Percentiles rank a stretch among this genome's conserved stretches.
Conservation (phyloP, 1,139 yeast species). For the Spathaspora sp. region DNA sequence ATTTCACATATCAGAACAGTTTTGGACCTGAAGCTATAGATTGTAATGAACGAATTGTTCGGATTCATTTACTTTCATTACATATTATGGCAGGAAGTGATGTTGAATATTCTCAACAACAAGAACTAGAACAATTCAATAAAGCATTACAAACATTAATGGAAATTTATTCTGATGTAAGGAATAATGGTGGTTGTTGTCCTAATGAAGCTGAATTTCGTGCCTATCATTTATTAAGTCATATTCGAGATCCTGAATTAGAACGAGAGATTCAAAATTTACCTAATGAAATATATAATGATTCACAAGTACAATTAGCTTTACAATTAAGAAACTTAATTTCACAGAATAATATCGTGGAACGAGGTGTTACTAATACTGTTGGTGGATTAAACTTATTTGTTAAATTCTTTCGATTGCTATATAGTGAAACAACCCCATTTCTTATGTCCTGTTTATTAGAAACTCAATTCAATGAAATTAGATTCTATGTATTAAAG, state of each 20-base stretch:
- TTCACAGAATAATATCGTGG: constrained; percentile 62
- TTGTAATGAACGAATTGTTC: constrained; percentile 87
- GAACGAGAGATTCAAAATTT: constrained; percentile 73
- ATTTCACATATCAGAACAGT: constrained; percentile 92
- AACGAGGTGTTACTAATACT: constrained; percentile 53
- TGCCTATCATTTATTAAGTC: constrained; percentile 80
- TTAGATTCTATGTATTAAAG: constrained; percentile 73
- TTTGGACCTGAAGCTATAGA: constrained; percentile 92
- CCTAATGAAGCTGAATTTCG: constrained; percentile 94
- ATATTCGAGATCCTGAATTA: constrained; percentile 79
- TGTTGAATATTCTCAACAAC: constrained; percentile 88
- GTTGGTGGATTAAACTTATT: constrained; percentile 67
- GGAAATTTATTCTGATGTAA: constrained; percentile 81
- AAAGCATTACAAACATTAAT: constrained; percentile 87
- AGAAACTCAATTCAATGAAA: constrained; percentile 79
- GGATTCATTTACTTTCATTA: constrained; percentile 79
- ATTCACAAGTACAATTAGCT: constrained; percentile 68
- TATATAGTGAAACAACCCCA: constrained; percentile 54
- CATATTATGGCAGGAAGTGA: constrained; percentile 84
- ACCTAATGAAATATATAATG: constrained; percentile 56
- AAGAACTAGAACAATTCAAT: constrained; percentile 90
- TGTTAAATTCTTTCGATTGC: constrained; percentile 61
- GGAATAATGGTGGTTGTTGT: constrained; percentile 64
- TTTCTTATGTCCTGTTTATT: constrained; percentile 70
- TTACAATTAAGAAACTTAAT: constrained; percentile 63